Percentiles rank a stretch among this genome's conserved stretches.
Conservation (phyloP, 2,329 filamentous ascomycete genomes). For the Mariannaea elegans region DNA sequence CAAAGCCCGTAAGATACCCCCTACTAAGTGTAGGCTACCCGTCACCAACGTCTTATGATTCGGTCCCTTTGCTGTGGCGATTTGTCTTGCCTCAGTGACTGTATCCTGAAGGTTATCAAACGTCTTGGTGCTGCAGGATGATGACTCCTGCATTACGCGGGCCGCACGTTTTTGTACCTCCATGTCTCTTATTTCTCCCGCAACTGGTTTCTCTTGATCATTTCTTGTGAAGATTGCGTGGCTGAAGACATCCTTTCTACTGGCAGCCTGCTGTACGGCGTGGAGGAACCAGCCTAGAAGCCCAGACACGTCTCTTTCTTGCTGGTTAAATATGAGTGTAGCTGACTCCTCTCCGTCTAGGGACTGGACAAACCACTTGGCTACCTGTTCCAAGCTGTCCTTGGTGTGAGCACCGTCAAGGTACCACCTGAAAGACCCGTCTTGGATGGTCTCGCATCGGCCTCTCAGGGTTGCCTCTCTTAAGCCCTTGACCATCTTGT, state of each 20-base stretch:
- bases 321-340: constrained; percentile 90
- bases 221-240: constrained; percentile 87
- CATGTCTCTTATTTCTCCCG: constrained; percentile 53
- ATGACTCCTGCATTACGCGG: constrained; percentile 65
- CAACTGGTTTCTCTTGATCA: constrained; percentile 46
- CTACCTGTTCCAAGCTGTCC: constrained; percentile 81
- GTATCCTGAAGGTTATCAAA: constrained; percentile 78
- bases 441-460: constrained; percentile 74
- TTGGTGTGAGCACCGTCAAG: constrained; percentile 90
- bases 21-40: constrained; percentile 85
- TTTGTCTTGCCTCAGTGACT: constrained; percentile 62
- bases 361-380: constrained; percentile 75
- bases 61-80: constrained; percentile 45
- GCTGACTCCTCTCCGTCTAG: constrained; percentile 45
- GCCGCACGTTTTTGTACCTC: constrained; percentile 75
- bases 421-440: constrained; percentile 72
- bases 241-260: constrained; percentile 62
- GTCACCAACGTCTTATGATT: constrained; percentile 75
- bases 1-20: constrained; percentile 78
- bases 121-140: constrained; percentile 55
- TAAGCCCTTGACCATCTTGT: constrained; percentile 70
- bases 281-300: constrained; percentile 71
- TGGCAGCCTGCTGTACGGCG: constrained; percentile 56
- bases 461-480: constrained; percentile 75
- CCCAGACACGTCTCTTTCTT: constrained; percentile 77